phyloP scores from a whole-genome alignment of 805 yeast species.

The Kluyveromyces lactis region DNA sequence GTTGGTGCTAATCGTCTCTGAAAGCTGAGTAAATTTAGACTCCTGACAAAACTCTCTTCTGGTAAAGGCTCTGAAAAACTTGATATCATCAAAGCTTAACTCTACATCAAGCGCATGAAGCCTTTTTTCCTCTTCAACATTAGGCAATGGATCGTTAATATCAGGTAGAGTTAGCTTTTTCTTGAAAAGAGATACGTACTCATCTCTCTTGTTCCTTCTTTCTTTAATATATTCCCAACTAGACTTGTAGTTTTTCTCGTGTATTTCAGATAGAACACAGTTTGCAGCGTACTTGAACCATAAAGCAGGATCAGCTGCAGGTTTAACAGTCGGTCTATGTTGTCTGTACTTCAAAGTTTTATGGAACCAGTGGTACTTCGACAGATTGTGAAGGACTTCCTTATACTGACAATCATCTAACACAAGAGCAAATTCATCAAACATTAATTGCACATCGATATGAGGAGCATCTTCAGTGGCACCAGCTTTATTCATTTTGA shows the following conservation, averaged over 20 bases:
- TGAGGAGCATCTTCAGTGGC: constrained; percentile 64
- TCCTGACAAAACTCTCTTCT: constrained; percentile 58
- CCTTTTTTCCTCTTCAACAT: constrained; percentile 32
- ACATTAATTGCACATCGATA: constrained; percentile 62
- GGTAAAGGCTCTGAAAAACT: constrained; percentile 77
- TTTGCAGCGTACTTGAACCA: constrained; percentile 81
- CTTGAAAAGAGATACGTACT: constrained; percentile 64
- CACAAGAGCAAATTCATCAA: constrained; percentile 83
- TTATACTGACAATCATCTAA: constrained; percentile 80
- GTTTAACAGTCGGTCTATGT: constrained; percentile 49
- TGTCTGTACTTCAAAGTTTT: constrained; percentile 69
- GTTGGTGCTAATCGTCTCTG: constrained; percentile 8
- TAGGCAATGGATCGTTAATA: constrained; percentile 22
- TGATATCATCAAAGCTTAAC: constrained; percentile 68
- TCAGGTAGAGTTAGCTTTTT: constrained; percentile 36
- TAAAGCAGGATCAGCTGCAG: constrained; percentile 54
- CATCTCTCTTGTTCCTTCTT: constrained; percentile 63
- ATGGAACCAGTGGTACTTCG: constrained; percentile 69
- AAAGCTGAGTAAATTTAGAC: constrained; percentile 21
- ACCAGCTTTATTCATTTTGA: constrained; percentile 73
- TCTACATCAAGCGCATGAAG: constrained; percentile 49
- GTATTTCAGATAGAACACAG: constrained; percentile 73
- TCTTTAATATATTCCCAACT: constrained; percentile 75
- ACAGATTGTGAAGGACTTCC: constrained; percentile 71
- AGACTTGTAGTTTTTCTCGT: constrained; percentile 73